phyloP scores from a whole-genome alignment of 2,329 filamentous ascomycete species.

The Seiridium unicorne region DNA sequence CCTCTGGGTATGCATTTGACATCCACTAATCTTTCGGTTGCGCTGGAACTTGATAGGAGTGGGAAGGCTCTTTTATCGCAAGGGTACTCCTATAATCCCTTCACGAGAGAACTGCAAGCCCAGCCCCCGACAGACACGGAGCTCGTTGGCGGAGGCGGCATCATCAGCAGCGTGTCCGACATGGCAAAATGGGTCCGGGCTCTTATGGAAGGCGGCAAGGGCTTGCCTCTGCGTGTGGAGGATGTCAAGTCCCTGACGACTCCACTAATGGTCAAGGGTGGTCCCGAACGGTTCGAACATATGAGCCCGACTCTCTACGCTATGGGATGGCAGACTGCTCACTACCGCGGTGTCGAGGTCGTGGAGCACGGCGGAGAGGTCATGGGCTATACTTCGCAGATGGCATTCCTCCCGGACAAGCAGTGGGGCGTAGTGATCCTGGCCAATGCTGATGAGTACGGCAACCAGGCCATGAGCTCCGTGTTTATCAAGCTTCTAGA shows the following conservation, averaged over 20 bases:
- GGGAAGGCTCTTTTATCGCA: not conserved
- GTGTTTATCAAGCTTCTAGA: not conserved
- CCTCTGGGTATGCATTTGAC: not conserved
- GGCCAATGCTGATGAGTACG: not conserved
- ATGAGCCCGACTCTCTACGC: not conserved
- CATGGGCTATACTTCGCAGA: not conserved
- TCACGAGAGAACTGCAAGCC: not conserved
- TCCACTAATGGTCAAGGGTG: not conserved
- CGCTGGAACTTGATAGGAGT: not conserved
- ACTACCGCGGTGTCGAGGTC: not conserved
- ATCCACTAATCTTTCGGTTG: not conserved
- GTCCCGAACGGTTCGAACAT: not conserved
- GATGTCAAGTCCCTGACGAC: not conserved
- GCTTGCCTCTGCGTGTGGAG: not conserved
- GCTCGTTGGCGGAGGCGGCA: conserved; percentile 2
- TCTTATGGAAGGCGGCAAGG: not conserved
- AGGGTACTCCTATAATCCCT: not conserved
- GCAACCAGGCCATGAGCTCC: not conserved
- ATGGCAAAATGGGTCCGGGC: not conserved
- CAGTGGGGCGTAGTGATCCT: not conserved
- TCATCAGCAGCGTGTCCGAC: conserved; percentile 2
- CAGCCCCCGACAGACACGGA: conserved; percentile 1
- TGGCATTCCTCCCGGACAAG: not conserved
- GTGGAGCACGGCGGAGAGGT: not conserved
- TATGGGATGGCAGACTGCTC: not conserved